phyloP scores from a whole-genome alignment of 192 early-diverging fungal genomes.

The Anaeromyces robustus region DNA sequence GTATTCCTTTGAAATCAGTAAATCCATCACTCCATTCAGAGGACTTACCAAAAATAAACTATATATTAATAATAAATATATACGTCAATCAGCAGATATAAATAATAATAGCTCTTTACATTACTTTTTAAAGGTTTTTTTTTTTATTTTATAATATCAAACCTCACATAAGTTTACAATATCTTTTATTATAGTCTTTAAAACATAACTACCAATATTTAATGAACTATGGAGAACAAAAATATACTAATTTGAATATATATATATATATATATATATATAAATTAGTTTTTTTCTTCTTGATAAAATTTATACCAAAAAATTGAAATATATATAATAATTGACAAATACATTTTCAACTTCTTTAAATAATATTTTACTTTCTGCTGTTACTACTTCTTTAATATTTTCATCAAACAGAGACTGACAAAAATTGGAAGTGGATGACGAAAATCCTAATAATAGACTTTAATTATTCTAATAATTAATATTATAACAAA shows the following conservation, averaged over 20 bases:
- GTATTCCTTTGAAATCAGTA: constrained; percentile 38
- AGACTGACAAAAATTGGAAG: constrained; percentile 37
- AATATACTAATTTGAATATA: constrained; percentile 22
- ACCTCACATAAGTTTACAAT: constrained; percentile 36
- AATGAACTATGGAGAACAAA: constrained; percentile 37
- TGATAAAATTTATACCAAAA: too few relatives aligned
- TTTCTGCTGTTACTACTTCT: constrained; percentile 28
- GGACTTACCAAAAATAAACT: constrained; percentile 5
- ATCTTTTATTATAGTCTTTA: constrained; percentile 37
- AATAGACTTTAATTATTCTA: constrained; percentile 6
- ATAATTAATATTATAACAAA: not conserved
- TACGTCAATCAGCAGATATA: too few relatives aligned
- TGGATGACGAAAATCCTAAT: constrained; percentile 42
- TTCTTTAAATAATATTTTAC: constrained; percentile 30
- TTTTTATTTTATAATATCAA: not conserved
- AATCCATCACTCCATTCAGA: constrained; percentile 37
- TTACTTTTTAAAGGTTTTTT: not conserved
- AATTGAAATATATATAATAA: not conserved
- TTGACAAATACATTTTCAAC: constrained; percentile 39
- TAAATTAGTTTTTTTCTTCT: not conserved
- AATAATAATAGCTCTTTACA: not conserved
- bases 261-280: too few relatives aligned
- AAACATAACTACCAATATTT: constrained; percentile 16
- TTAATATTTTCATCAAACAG: constrained; percentile 35
- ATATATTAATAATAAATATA: not conserved